Evolutionary conservation across 2,329 filamentous ascomycete genomes (phyloP), one percentile per base, ranked within the genome.

Genomic region (Pseudocercospora macadamiae): DNA sequence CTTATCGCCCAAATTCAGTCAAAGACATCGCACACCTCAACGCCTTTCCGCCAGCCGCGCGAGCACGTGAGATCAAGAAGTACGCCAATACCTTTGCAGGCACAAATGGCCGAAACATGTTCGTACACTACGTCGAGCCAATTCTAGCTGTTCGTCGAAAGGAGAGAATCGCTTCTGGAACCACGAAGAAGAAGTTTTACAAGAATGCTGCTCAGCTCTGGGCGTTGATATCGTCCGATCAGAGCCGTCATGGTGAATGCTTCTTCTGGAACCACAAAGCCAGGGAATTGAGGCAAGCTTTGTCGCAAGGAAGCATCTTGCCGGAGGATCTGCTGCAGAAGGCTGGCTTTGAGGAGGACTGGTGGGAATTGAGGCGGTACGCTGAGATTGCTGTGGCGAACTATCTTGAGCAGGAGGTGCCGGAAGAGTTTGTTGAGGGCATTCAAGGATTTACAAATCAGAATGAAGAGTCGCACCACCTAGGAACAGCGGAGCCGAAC

Each of bases 261-360:
- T 44, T 48, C 19, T 61, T 63, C 57, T 66, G 63, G 64, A 49
- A 66, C 4, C 53, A 64, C 19, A 57, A 56, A n/a, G 55, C 59
- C 5, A 34, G 32, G 5, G 51, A 59, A 14, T 19, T 64, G 10
- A 57, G 52, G 1, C 12, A 51, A 14, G 52, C 55, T 3, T 26
- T 66, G n/a, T 59, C 53, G 45, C 23, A 57, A 8, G 52, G 47
- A 2, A 12, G 8, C 0, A n/a, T 67, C 12, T 49, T n/a, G 1
- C 16, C 51, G 4, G 60, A 59, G 26, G 23, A 59, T 18, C 49
- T 57, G 7, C 18, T 67, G 34, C 36, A 45, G 6, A 45, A 64
- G 55, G 59, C 61, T n/a, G 64, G 63, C 1, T 53, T 45, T 10
- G 32, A 45, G 18, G 51, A 64, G 23, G 51, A 60, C 30, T 59